A percentile compares a stretch with the other conserved stretches of the same genome.
phyloP scores from a whole-genome alignment of 1,284 basidiomycete species.

The Crucibulum parvulum region DNA sequence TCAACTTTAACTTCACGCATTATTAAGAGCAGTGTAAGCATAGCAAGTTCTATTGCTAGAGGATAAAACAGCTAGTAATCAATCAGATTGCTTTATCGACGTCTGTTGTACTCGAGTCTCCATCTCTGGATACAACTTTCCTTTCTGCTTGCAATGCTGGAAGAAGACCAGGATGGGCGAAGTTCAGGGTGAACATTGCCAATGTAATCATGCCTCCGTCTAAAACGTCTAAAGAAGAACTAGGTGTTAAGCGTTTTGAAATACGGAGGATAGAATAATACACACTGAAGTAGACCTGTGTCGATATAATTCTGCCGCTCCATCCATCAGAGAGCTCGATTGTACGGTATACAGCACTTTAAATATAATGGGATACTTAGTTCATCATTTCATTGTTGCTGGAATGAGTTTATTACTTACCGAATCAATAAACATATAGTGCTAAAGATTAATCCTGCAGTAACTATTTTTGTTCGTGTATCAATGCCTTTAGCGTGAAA shows the following conservation, averaged over 20 bases:
- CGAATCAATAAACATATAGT: slow-evolving; percentile 45
- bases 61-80: too few species aligned
- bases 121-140: too few species aligned
- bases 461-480: slow-evolving; percentile 26
- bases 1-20: too few species aligned
- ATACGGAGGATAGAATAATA: slow-evolving; percentile 2
- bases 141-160: too few species aligned
- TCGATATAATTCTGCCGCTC: slow-evolving; percentile 41
- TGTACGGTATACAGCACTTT: slow-evolving; percentile 45
- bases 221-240: slow-evolving; percentile 28
- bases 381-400: not conserved
- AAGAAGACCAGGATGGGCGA: slow-evolving; percentile 53
- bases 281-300: slow-evolving; percentile 45
- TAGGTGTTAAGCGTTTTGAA: not conserved
- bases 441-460: slow-evolving; percentile 36
- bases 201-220: slow-evolving; percentile 59
- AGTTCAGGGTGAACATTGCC: slow-evolving; percentile 58
- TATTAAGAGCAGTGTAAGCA: too few species aligned
- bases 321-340: slow-evolving; percentile 45
- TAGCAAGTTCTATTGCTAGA: too few species aligned
- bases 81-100: too few species aligned
- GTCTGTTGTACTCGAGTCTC: too few species aligned
- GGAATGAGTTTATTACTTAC: slow-evolving; percentile 20
- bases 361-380: not conserved
- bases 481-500: slow-evolving; percentile 11